Conservation (phyloP, 495 filamentous ascomycete species). For the Trichocladium uniseriatum region DNA sequence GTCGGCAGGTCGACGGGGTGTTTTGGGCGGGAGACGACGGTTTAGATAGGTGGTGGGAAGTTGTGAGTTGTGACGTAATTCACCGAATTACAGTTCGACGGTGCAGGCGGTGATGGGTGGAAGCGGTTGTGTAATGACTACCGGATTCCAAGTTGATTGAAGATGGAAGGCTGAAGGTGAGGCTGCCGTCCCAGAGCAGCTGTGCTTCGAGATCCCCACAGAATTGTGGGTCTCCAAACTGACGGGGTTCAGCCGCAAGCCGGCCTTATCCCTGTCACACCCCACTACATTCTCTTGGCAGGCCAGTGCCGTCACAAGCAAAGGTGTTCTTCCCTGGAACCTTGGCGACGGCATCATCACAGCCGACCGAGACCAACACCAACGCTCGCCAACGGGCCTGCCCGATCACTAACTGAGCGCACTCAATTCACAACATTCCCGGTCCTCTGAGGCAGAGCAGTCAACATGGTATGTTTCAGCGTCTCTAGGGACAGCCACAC, state of each 20-base stretch:
- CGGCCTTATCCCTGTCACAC: neutral
- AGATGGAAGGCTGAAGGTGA: conserved; percentile 2
- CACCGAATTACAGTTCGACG: neutral
- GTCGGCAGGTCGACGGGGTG: neutral
- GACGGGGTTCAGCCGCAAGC: neutral
- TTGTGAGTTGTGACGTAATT: neutral
- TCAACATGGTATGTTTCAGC: conserved; percentile 17
- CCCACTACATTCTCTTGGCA: neutral
- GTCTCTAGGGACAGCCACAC: neutral
- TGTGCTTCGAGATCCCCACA: conserved; percentile 1
- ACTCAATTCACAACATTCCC: neutral
- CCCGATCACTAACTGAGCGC: no score
- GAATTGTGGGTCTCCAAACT: neutral
- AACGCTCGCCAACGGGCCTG: no score
- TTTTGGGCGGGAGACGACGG: no score
- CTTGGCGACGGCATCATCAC: no score
- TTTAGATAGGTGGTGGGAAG: neutral
- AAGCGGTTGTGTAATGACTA: no score
- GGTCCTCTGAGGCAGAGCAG: neutral
- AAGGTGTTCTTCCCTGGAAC: no score
- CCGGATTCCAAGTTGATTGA: neutral
- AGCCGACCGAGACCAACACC: no score
- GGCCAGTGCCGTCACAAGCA: no score
- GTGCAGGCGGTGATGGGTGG: no score
- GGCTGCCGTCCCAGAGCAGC: neutral